These are phyloP conservation scores for Quercus suber DNA, from an alignment of 306 rosid species.

Conservation along the genomic window DNA sequence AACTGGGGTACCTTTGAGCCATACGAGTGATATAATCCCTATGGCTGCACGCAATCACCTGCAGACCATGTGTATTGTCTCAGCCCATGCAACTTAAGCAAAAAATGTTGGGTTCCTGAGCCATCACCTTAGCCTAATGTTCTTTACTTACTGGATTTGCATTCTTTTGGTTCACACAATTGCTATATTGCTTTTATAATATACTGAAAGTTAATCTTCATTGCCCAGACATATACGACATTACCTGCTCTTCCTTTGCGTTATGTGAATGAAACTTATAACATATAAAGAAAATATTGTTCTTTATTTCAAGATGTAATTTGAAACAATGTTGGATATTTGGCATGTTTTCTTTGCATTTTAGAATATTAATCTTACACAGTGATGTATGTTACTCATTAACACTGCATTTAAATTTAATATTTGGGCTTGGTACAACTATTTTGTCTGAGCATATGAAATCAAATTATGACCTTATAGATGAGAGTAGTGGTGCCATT, in stretches of 20 bases:
- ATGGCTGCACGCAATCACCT: background rate
- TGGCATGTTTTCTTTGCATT: background rate
- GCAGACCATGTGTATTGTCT: background rate
- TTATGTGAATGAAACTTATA: no score
- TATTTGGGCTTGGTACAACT: background rate
- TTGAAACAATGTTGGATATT: background rate
- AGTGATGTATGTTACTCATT: background rate
- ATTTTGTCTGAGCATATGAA: background rate
- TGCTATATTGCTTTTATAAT: background rate
- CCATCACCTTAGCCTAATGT: background rate
- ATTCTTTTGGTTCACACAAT: background rate
- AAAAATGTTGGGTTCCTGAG: background rate
- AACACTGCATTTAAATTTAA: background rate
- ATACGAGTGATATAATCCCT: background rate
- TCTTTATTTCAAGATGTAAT: background rate
- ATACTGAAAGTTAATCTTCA: background rate
- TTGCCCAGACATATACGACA: background rate
- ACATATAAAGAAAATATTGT: background rate
- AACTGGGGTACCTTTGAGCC: background rate
- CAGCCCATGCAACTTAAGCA: background rate
- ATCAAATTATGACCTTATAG: background rate
- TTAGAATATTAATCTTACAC: background rate
- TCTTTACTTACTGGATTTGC: background rate
- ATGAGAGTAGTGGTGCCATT: background rate
- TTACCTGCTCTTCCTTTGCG: background rate